Percentiles rank a stretch among this genome's conserved stretches.
These are phyloP conservation scores for Penicillium concentricum DNA, from an alignment of 2,329 filamentous ascomycete species.

Conservation along the genomic window DNA sequence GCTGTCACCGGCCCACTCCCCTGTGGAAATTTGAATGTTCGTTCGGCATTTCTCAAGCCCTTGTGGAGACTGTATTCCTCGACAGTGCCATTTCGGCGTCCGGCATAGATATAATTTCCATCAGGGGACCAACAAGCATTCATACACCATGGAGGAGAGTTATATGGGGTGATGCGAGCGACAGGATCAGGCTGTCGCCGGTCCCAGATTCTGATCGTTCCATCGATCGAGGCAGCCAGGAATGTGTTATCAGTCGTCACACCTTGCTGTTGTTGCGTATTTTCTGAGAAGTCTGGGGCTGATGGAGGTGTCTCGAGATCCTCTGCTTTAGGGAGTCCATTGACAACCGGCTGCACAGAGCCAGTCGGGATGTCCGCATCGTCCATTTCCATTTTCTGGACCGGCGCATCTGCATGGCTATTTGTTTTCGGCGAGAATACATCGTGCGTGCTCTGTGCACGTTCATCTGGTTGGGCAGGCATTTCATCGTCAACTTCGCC, in stretches of 20 bases:
- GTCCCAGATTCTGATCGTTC: conserved; percentile 51
- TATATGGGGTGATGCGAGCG: conserved; percentile 72
- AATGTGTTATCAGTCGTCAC: conserved; percentile 70
- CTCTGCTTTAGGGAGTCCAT: conserved; percentile 46
- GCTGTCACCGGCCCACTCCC: conserved; percentile 89
- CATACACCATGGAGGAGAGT: conserved; percentile 94
- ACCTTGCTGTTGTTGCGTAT: conserved; percentile 44
- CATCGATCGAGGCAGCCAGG: conserved; percentile 66
- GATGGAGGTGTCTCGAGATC: conserved; percentile 34
- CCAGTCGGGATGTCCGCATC: conserved; percentile 24
- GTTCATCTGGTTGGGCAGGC: conserved; percentile 11
- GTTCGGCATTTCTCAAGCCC: conserved; percentile 69
- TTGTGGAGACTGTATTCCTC: conserved; percentile 92
- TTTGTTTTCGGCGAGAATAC: neutral
- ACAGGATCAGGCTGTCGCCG: conserved; percentile 69
- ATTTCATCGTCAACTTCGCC: conserved; percentile 31
- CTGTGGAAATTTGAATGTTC: conserved; percentile 81
- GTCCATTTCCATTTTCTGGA: conserved; percentile 18
- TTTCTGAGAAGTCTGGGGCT: conserved; percentile 22
- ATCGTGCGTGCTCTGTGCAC: neutral
- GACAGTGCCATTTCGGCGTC: conserved; percentile 84
- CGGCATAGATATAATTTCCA: conserved; percentile 92
- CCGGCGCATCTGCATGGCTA: conserved; percentile 3
- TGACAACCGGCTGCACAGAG: conserved; percentile 32
- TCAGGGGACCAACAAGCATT: conserved; percentile 94